Base-by-base conservation (phyloP, 805 yeast species). In the Metschnikowia colocasiae region DNA sequence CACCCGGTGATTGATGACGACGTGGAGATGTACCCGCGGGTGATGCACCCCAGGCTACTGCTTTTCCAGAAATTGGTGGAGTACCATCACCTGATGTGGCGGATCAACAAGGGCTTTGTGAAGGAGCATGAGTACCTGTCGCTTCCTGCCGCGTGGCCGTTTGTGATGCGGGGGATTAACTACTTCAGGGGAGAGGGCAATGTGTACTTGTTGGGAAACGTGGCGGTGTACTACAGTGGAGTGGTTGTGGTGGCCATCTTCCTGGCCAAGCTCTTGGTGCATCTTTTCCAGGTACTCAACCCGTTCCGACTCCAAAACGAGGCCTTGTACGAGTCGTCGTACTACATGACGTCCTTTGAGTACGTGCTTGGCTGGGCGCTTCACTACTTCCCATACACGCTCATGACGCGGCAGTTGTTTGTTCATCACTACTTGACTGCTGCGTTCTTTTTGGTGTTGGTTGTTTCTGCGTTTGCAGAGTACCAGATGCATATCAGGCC, bases 141-240 rank as follows among this genome's bases (percentile, higher is more conserved):
- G 3, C 26, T 22, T 9, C 57, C 59, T 1, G 61, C 60, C 13
- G 65, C 81, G 10, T 87, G 95, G 94, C 81, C 86, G 15, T 66
- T 78, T 37, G 62, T 78, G 47, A 50, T 64, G 18, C 69, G 80
- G 35, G 92, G 92, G n/a, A 71, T 81, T 46, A 77, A 71, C 54
- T 81, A 79, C 62, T 82, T 77, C 71, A 69, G 70, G 25, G 68
- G 73, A 55, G 64, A 72, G 44, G 59, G 62, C 38, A 68, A 66
- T 45, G 68, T 87, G 29, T 85, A 83, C 59, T 72, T 78, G 23
- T 56, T 84, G 13, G 95, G 95, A 5, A 88, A 87, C 63, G 65
- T 78, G 18, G 72, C 78, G 10, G 71, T 79, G 10, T 84, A 84
- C 67, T 78, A 77, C 63, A 49, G 74, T 3, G 73, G 78, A 3